Conservation (phyloP, 192 early-diverging fungal genomes). For the Coemansia asiatica region DNA sequence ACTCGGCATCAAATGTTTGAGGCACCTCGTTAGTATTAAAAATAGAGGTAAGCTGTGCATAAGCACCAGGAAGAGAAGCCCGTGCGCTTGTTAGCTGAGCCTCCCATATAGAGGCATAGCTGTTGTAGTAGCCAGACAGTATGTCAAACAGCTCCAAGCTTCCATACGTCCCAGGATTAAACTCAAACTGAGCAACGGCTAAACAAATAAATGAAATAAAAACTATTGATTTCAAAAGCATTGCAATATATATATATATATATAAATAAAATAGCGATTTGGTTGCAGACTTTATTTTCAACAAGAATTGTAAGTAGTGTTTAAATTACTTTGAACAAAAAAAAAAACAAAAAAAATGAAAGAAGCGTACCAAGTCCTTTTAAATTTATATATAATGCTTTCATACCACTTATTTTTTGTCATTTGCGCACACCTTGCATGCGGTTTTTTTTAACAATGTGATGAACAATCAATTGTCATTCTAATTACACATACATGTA, state of each 20-base stretch:
- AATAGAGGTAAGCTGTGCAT: conserved; percentile 22
- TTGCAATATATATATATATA: no score
- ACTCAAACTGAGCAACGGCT: conserved; percentile 25
- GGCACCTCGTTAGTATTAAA: conserved; percentile 22
- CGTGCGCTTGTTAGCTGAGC: conserved; percentile 23
- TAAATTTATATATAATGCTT: neutral
- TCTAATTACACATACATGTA: no score
- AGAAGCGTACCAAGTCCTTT: neutral
- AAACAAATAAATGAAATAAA: neutral
- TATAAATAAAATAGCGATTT: neutral
- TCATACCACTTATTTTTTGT: neutral
- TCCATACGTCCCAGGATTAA: conserved; percentile 36
- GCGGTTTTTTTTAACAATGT: neutral
- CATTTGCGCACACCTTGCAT: neutral
- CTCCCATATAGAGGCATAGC: conserved; percentile 28
- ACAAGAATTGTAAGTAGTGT: no score
- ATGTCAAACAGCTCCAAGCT: conserved; percentile 21
- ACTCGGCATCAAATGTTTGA: conserved; percentile 25
- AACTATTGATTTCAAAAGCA: neutral
- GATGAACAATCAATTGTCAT: neutral
- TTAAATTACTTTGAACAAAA: neutral
- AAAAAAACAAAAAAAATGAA: neutral
- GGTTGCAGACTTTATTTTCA: no score
- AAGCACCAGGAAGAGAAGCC: conserved; percentile 27
- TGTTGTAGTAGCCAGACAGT: conserved; percentile 30